These are phyloP conservation scores for Coelastrella sp. DNA, from an alignment of 139 green algal genomes.

Conservation along the genomic window DNA sequence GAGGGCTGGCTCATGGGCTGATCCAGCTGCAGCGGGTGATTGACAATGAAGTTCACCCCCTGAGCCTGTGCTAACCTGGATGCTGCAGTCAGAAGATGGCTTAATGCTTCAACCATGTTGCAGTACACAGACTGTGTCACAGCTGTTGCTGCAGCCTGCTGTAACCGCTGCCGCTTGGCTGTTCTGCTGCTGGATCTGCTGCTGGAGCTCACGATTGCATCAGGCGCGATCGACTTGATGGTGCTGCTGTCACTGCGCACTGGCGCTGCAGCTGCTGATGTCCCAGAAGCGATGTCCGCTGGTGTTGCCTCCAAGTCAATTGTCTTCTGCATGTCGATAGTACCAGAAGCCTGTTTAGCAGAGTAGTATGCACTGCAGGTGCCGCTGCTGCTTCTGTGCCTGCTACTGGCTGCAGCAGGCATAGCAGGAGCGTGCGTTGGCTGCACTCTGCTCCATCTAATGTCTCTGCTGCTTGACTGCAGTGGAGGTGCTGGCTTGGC, in stretches of 20 bases:
- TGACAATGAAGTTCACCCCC: conserved; percentile 37
- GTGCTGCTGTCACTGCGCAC: background rate
- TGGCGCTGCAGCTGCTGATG: background rate
- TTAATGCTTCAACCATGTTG: conserved; percentile 27
- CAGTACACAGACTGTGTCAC: background rate
- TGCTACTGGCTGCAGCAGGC: background rate
- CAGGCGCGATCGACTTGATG: background rate
- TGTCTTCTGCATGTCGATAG: conserved; percentile 11
- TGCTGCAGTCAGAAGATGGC: conserved; percentile 32
- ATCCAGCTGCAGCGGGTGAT: conserved; percentile 11
- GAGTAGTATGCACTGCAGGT: conserved; percentile 12
- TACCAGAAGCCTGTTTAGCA: background rate
- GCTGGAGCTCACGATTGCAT: background rate
- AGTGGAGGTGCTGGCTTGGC: background rate
- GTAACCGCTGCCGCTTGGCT: background rate
- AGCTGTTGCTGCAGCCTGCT: background rate
- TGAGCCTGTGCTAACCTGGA: background rate
- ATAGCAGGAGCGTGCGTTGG: too few species aligned
- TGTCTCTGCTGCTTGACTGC: conserved; percentile 38
- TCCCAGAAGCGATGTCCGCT: background rate
- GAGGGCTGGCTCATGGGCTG: conserved; percentile 16
- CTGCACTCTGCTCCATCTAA: conserved; percentile 7
- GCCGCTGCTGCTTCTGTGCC: background rate
- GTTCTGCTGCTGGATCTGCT: too few species aligned
- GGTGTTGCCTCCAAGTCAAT: conserved; percentile 15